Evolutionary conservation across 371 early-diverging fungal genomes (phyloP).

Genomic region (Mortierella sp.): DNA sequence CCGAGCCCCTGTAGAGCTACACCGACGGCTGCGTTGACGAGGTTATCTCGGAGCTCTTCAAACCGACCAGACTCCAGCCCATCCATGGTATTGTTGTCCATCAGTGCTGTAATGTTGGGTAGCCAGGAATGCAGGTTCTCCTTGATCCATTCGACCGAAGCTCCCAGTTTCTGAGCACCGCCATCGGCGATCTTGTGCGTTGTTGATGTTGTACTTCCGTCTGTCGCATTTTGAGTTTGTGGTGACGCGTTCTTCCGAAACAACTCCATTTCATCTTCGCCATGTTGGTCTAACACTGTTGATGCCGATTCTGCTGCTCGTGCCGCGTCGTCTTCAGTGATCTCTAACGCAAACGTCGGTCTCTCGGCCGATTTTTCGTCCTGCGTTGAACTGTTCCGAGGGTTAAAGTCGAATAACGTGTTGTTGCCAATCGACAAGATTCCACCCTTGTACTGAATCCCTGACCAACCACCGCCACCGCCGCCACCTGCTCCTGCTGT

Average conservation of each 20-base stretch:
- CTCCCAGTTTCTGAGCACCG: constrained; percentile 20
- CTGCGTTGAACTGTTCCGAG: background rate
- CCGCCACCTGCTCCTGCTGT: background rate
- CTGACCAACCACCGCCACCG: background rate
- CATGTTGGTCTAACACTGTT: background rate
- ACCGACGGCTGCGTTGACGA: constrained; percentile 17
- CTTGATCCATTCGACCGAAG: constrained; percentile 21
- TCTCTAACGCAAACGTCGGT: background rate
- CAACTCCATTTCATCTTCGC: background rate
- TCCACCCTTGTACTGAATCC: constrained; percentile 19
- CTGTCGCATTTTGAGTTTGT: background rate
- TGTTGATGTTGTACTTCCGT: too few species aligned
- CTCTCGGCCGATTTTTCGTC: background rate
- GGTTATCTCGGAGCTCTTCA: constrained; percentile 19
- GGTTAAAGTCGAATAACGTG: constrained; percentile 19
- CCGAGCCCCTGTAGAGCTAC: constrained; percentile 2
- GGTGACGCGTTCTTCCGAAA: background rate
- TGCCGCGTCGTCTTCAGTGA: background rate
- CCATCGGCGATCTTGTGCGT: background rate
- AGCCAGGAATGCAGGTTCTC: constrained; percentile 25
- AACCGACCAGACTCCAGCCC: background rate
- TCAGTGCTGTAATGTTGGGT: constrained; percentile 27
- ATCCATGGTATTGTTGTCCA: constrained; percentile 21
- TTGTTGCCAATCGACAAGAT: constrained; percentile 24
- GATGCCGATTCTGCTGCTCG: background rate